These are phyloP conservation scores for Peronosclerospora sorghi DNA, from an alignment of 352 stramenopile genomes.

Conservation along the genomic window DNA sequence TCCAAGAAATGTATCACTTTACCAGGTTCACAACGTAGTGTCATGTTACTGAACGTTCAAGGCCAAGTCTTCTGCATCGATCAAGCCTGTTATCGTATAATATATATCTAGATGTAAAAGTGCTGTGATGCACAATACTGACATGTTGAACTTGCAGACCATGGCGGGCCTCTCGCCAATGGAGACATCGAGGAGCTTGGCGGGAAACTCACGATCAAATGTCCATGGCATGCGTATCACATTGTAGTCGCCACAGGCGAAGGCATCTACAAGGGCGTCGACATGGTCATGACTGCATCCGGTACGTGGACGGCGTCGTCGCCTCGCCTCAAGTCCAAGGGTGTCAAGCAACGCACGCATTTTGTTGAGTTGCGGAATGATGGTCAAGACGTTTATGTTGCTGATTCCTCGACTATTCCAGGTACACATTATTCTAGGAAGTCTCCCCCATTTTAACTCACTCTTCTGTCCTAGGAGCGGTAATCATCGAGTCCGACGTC, in stretches of 20 bases:
- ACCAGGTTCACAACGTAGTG: slow-evolving; percentile 51
- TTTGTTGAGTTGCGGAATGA: slow-evolving; percentile 58
- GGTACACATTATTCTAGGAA: slow-evolving; percentile 15
- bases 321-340: slow-evolving; percentile 67
- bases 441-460: neutral
- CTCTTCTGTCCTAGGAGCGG: slow-evolving; percentile 10
- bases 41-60: slow-evolving; percentile 55
- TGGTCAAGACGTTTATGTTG: slow-evolving; percentile 59
- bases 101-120: neutral
- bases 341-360: slow-evolving; percentile 78
- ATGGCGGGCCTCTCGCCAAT: slow-evolving; percentile 64
- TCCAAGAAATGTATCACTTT: slow-evolving; percentile 45
- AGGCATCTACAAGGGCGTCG: slow-evolving; percentile 76
- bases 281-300: slow-evolving; percentile 43
- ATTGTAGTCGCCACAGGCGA: slow-evolving; percentile 74
- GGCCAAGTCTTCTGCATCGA: slow-evolving; percentile 77
- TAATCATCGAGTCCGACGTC: slow-evolving; percentile 49
- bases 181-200: slow-evolving; percentile 81
- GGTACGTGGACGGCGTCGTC: slow-evolving; percentile 41
- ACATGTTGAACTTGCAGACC: slow-evolving; percentile 27
- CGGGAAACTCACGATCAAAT: slow-evolving; percentile 50
- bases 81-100: slow-evolving; percentile 76
- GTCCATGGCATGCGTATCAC: slow-evolving; percentile 80
- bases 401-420: slow-evolving; percentile 57
- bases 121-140: no score